Conservation (phyloP, 176 grass and related monocot genomes). For the Triticum dicoccoides region DNA sequence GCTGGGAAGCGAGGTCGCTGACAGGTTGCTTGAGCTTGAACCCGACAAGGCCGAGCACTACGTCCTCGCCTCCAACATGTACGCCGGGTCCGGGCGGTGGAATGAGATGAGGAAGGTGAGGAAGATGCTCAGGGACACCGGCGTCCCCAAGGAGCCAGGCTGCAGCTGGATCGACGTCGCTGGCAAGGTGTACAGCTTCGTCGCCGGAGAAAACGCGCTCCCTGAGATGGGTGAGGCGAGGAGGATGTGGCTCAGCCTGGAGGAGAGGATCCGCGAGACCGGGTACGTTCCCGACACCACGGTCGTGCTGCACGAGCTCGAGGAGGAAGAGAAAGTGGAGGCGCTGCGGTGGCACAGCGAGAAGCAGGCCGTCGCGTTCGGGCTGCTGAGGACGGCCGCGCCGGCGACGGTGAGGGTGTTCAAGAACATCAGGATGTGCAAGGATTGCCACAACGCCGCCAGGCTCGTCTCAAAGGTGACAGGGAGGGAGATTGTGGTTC, state of each 20-base stretch:
- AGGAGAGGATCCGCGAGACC: slow-evolving; percentile 35
- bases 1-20: slow-evolving; percentile 37
- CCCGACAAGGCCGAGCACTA: slow-evolving; percentile 62
- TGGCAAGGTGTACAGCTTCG: slow-evolving; percentile 51
- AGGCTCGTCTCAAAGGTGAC: slow-evolving; percentile 42
- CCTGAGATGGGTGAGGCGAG: slow-evolving; percentile 37
- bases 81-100: slow-evolving; percentile 45
- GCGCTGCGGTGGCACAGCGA: slow-evolving; percentile 53
- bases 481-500: slow-evolving; percentile 7
- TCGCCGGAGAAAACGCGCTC: slow-evolving; percentile 47
- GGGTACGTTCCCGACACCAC: slow-evolving; percentile 48
- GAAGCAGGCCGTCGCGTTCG: slow-evolving; percentile 57
- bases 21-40: slow-evolving; percentile 49
- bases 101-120: slow-evolving; percentile 51
- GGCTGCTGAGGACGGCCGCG: slow-evolving; percentile 31
- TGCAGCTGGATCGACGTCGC: slow-evolving; percentile 63
- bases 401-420: slow-evolving; percentile 47
- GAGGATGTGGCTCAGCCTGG: slow-evolving; percentile 41
- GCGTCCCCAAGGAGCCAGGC: slow-evolving; percentile 57
- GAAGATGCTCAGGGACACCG: slow-evolving; percentile 42
- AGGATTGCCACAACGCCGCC: slow-evolving; percentile 27
- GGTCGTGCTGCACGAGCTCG: slow-evolving; percentile 46
- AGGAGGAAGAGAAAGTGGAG: slow-evolving; percentile 51
- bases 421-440: slow-evolving; percentile 79
- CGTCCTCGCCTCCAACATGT: slow-evolving; percentile 64